Conservation (phyloP, 352 stramenopile species). For the Salisapilia sapeloensis region DNA sequence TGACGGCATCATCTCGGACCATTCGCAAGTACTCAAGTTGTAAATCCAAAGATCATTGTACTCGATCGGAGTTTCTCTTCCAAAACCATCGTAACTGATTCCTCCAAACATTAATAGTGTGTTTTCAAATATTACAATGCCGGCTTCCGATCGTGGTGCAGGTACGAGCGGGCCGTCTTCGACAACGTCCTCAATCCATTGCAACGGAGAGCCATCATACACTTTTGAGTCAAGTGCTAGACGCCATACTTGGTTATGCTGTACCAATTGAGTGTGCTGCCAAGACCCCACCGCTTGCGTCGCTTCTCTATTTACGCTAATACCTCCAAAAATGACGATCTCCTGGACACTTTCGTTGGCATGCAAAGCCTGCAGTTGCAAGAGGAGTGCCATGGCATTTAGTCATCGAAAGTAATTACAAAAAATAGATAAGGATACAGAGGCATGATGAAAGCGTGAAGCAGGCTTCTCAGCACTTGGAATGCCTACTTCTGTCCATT, state of each 20-base stretch:
- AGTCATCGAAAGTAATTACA: background rate
- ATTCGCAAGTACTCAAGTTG: conserved; percentile 17
- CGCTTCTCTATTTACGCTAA: conserved; percentile 3
- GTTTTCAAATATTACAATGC: conserved; percentile 21
- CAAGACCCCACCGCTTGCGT: background rate
- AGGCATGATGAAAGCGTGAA: conserved; percentile 20
- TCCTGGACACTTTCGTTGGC: conserved; percentile 19
- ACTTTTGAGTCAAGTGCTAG: conserved; percentile 8
- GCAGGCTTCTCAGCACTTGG: conserved; percentile 6
- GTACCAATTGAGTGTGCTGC: conserved; percentile 13
- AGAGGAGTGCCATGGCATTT: background rate
- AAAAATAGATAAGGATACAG: background rate
- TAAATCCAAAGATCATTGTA: conserved; percentile 54
- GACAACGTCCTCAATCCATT: conserved; percentile 19
- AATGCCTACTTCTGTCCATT: conserved; percentile 13
- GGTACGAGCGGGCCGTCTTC: conserved; percentile 6
- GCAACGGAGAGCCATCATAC: conserved; percentile 8
- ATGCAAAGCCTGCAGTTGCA: conserved; percentile 7
- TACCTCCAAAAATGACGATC: conserved; percentile 29
- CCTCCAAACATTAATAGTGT: conserved; percentile 48
- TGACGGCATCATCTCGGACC: conserved; percentile 13
- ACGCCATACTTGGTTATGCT: conserved; percentile 38
- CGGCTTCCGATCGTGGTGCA: conserved; percentile 24
- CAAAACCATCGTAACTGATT: conserved; percentile 37
- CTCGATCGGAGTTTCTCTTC: conserved; percentile 13